Evolutionary conservation across 176 grass and related monocot genomes (phyloP).

Genomic region (Otatea glauca): DNA sequence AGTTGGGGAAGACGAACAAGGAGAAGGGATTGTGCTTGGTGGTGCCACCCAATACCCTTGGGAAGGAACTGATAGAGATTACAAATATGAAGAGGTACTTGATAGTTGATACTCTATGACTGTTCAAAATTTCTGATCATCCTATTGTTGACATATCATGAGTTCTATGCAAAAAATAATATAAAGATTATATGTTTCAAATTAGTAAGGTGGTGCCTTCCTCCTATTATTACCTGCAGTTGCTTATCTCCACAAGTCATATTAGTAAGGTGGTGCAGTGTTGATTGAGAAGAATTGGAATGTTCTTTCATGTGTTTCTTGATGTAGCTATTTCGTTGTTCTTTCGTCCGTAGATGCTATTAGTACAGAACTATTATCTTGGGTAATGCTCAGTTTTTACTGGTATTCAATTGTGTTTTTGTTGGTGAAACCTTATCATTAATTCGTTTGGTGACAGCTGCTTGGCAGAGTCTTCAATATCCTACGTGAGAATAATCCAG

Average conservation of each 20-base stretch:
- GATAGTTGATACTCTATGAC: background rate
- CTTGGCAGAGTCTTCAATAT: slow-evolving; percentile 98
- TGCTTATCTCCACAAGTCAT: slow-evolving; percentile 1
- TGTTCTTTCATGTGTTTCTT: slow-evolving; percentile 11
- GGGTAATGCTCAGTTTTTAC: background rate
- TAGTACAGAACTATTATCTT: background rate
- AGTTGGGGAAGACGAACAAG: slow-evolving; percentile 81
- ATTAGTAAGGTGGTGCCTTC: background rate
- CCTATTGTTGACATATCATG: slow-evolving; percentile 8
- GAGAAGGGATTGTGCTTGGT: slow-evolving; percentile 71
- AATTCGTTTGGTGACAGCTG: slow-evolving; percentile 56
- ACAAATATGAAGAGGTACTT: slow-evolving; percentile 91
- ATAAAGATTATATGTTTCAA: background rate
- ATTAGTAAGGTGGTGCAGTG: background rate
- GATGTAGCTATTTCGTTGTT: slow-evolving; percentile 11
- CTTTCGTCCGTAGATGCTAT: background rate
- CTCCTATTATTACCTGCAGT: background rate
- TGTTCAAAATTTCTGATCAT: slow-evolving; percentile 7
- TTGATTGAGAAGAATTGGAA: background rate
- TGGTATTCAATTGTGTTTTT: slow-evolving; percentile 12
- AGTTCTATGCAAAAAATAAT: background rate
- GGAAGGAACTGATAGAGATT: slow-evolving; percentile 97
- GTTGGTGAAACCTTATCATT: slow-evolving; percentile 29
- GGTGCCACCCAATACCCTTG: slow-evolving; percentile 60
- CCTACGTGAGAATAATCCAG: slow-evolving; percentile 95